These are phyloP conservation scores for Abrus pulchellus DNA, from an alignment of 306 rosid species.

Conservation along the genomic window DNA sequence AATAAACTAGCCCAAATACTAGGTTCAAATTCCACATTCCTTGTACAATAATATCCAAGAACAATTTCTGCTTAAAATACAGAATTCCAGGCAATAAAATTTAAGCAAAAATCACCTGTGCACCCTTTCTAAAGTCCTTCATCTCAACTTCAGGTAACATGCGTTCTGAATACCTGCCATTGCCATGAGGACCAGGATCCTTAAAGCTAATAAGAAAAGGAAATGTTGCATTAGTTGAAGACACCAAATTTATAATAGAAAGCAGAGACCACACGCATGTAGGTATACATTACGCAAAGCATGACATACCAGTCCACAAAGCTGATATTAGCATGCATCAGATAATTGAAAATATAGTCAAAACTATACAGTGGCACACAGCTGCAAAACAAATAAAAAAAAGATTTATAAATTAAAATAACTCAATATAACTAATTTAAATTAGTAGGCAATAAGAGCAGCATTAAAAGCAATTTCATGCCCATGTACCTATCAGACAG, in stretches of 20 bases:
- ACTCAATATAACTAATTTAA: conserved; percentile 18
- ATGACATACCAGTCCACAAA: conserved; percentile 85
- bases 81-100: conserved; percentile 1
- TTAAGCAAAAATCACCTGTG: conserved; percentile 73
- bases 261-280: conserved; percentile 6
- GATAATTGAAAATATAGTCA: conserved; percentile 79
- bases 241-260: conserved; percentile 25
- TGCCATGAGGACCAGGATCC: conserved; percentile 99
- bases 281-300: conserved; percentile 12
- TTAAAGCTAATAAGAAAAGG: conserved; percentile 64
- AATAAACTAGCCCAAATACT: conserved; percentile 35
- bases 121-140: conserved; percentile 98
- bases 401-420: conserved; percentile 41
- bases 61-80: conserved; percentile 13
- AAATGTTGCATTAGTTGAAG: conserved; percentile 28
- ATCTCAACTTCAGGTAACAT: conserved; percentile 93
- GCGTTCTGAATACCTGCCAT: conserved; percentile 90
- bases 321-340: conserved; percentile 90
- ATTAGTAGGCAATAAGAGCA: not conserved
- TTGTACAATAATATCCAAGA: not conserved
- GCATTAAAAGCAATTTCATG: conserved; percentile 25
- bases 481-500: conserved; percentile 88
- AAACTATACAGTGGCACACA: conserved; percentile 86
- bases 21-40: conserved; percentile 34
- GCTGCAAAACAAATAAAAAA: conserved; percentile 68